phyloP scores from a whole-genome alignment of 2,329 filamentous ascomycete genomes.

The Pyricularia sp. region DNA sequence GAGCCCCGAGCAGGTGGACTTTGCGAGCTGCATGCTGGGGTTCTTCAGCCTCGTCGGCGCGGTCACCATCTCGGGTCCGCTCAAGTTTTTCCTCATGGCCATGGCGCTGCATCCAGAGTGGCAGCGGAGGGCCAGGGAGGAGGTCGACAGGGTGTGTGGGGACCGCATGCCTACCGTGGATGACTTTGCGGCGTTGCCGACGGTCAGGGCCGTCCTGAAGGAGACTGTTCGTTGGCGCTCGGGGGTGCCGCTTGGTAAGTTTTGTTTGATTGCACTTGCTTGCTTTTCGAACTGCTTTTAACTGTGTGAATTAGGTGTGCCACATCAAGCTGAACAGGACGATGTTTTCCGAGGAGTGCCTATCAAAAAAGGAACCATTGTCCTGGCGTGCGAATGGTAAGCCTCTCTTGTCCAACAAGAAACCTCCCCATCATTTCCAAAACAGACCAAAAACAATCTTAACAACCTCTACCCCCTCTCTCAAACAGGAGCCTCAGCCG shows the following conservation, averaged over 20 bases:
- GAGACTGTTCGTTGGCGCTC: constrained; percentile 51
- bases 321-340: constrained; percentile 37
- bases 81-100: constrained; percentile 42
- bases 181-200: constrained; percentile 41
- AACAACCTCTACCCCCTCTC: background rate
- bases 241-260: constrained; percentile 39
- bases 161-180: constrained; percentile 39
- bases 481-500: constrained; percentile 42
- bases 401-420: constrained; percentile 3
- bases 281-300: background rate
- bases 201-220: constrained; percentile 44
- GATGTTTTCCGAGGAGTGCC: constrained; percentile 35
- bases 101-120: constrained; percentile 44
- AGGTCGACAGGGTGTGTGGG: constrained; percentile 47
- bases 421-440: background rate
- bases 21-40: constrained; percentile 40
- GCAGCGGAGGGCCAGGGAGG: constrained; percentile 42
- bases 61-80: constrained; percentile 36
- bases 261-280: background rate
- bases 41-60: constrained; percentile 42
- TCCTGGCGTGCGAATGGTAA: constrained; percentile 41
- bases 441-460: background rate
- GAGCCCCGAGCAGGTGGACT: constrained; percentile 34
- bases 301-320: constrained; percentile 25
- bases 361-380: constrained; percentile 37